These are phyloP conservation scores for Lactuca saligna DNA, from an alignment of 129 eudicot species.

Conservation along the genomic window DNA sequence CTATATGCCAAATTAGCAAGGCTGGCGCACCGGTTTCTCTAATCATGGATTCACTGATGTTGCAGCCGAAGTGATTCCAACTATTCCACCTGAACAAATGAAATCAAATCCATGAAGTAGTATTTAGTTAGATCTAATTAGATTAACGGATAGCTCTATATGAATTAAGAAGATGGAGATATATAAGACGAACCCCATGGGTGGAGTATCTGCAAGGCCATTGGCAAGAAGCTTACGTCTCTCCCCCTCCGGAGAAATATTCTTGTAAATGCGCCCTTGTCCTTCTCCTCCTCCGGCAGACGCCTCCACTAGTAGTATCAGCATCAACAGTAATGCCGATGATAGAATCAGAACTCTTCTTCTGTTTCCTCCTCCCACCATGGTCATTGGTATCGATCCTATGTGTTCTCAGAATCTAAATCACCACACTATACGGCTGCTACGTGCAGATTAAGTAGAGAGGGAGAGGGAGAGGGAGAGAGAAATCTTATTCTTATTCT, in stretches of 20 bases:
- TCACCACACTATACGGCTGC: not conserved
- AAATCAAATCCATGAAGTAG: not conserved
- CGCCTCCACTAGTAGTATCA: not conserved
- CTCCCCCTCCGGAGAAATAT: constrained; percentile 6
- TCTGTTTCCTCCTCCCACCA: constrained; percentile 12
- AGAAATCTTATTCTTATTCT: not conserved
- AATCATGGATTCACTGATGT: constrained; percentile 60
- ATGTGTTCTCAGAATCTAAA: not conserved
- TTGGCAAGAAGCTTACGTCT: constrained; percentile 58
- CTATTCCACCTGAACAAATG: constrained; percentile 69
- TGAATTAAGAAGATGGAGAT: not conserved
- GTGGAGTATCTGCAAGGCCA: constrained; percentile 78
- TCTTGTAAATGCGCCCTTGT: not conserved
- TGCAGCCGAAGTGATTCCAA: constrained; percentile 81
- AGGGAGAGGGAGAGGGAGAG: not conserved
- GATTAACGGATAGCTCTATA: no score
- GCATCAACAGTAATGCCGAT: not conserved
- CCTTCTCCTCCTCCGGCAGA: constrained; percentile 13
- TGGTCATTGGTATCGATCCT: not conserved
- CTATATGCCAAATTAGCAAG: not conserved
- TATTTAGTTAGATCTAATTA: not conserved
- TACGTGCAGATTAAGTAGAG: no score
- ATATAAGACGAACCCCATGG: constrained; percentile 74
- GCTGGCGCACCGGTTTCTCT: constrained; percentile 67
- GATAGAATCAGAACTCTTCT: not conserved